phyloP scores from a whole-genome alignment of 805 yeast genomes.

The Yamadazyma paraphyllophila region DNA sequence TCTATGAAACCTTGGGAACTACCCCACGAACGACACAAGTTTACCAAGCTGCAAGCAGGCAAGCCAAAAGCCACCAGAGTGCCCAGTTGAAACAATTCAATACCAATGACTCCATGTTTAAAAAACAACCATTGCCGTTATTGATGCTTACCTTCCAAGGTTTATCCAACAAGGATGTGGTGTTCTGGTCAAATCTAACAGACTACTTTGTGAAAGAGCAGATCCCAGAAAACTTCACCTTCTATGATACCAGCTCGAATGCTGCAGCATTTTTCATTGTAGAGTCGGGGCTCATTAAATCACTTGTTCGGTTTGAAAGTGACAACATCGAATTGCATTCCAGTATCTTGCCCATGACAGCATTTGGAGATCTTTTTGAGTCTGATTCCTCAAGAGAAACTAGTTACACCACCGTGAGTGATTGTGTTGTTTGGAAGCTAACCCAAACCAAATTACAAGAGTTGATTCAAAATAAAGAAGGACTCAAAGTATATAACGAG shows the following conservation, averaged over 20 bases:
- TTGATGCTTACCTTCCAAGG: constrained; percentile 65
- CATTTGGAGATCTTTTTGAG: constrained; percentile 60
- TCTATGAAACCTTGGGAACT: constrained; percentile 27
- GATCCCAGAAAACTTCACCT: constrained; percentile 44
- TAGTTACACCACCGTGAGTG: constrained; percentile 55
- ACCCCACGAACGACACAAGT: constrained; percentile 57
- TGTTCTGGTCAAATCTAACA: constrained; percentile 64
- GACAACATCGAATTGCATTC: constrained; percentile 36
- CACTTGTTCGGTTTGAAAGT: constrained; percentile 36
- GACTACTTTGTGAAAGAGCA: constrained; percentile 50
- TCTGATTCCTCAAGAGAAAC: constrained; percentile 39
- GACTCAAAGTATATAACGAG: constrained; percentile 60
- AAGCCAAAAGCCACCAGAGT: constrained; percentile 41
- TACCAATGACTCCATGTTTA: constrained; percentile 34
- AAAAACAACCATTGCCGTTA: constrained; percentile 60
- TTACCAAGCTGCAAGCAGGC: constrained; percentile 49
- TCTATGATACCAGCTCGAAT: constrained; percentile 45
- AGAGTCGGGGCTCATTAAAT: constrained; percentile 45
- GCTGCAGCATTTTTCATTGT: constrained; percentile 57
- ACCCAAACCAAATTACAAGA: constrained; percentile 43
- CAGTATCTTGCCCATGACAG: constrained; percentile 65
- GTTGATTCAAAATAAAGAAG: constrained; percentile 43
- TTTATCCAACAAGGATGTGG: constrained; percentile 44
- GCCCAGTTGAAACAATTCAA: constrained; percentile 49
- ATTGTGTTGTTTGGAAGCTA: constrained; percentile 68